phyloP scores from a whole-genome alignment of 345 rosid species.

The Brassica nigra region DNA sequence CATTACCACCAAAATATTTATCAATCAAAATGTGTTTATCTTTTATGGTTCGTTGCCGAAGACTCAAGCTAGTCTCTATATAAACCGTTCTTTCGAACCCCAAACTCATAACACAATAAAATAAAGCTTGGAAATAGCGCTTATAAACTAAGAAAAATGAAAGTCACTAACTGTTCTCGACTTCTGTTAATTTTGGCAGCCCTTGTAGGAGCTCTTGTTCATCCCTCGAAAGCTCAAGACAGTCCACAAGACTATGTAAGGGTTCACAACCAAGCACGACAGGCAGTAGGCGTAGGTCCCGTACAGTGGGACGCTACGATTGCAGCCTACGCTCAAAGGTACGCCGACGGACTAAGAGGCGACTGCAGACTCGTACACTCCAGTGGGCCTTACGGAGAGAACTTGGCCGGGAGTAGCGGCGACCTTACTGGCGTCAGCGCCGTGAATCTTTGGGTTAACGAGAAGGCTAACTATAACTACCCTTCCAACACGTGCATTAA shows the following conservation, averaged over 20 bases:
- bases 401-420: not conserved
- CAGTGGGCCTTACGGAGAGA: conserved; percentile 32
- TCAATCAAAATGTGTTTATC: not conserved
- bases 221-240: conserved; percentile 32
- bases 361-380: conserved; percentile 31
- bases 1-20: not conserved
- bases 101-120: conserved; percentile 10
- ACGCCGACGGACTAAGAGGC: conserved; percentile 19
- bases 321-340: conserved; percentile 20
- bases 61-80: conserved; percentile 5
- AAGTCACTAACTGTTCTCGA: not conserved
- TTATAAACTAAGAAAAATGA: conserved; percentile 6
- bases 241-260: conserved; percentile 23
- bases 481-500: conserved; percentile 14
- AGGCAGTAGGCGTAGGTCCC: conserved; percentile 19
- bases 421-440: conserved; percentile 18
- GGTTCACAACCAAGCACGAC: conserved; percentile 28
- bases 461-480: conserved; percentile 33
- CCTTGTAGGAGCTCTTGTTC: conserved; percentile 24
- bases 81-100: not conserved
- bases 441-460: conserved; percentile 29
- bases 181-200: conserved; percentile 6
- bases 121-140: not conserved
- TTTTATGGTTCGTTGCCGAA: not conserved
- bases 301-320: conserved; percentile 21